A percentile compares a stretch with the other conserved stretches of the same genome.
Conservation (phyloP, 1,284 basidiomycete species). For the Ustilago xerochloae region DNA sequence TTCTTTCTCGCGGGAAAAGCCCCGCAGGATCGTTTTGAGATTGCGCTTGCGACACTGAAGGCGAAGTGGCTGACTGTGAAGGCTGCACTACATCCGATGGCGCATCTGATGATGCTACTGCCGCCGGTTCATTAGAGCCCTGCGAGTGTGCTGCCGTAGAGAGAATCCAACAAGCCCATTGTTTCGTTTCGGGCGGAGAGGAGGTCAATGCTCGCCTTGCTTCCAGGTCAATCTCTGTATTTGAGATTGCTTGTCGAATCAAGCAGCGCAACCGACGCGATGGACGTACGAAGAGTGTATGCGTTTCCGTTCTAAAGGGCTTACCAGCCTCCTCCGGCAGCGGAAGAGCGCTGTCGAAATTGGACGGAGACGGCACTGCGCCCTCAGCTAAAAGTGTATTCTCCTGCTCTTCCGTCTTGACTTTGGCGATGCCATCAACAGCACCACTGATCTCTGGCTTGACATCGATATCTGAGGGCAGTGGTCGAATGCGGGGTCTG, state of each 20-base stretch:
- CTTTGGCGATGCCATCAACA: not conserved
- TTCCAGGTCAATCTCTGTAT: not conserved
- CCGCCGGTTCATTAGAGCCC: not conserved
- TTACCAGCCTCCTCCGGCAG: slow-evolving; percentile 1
- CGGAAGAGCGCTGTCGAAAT: slow-evolving; percentile 9
- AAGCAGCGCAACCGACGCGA: slow-evolving; percentile 24
- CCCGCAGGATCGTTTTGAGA: slow-evolving; percentile 14
- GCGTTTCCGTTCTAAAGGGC: slow-evolving; percentile 21
- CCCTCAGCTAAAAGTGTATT: no score
- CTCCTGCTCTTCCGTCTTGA: slow-evolving; percentile 13
- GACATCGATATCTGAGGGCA: not conserved
- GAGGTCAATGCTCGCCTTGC: not conserved
- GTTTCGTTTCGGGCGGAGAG: not conserved
- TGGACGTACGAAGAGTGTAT: slow-evolving; percentile 30
- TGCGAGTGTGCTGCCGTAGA: slow-evolving; percentile 12
- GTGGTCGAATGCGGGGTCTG: slow-evolving; percentile 5
- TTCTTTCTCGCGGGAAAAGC: slow-evolving; percentile 22
- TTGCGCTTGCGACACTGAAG: not conserved
- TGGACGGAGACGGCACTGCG: not conserved
- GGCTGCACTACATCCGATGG: no score
- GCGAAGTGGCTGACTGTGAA: not conserved
- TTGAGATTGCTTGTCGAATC: slow-evolving; percentile 7
- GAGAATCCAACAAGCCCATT: slow-evolving; percentile 26
- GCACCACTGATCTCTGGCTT: not conserved
- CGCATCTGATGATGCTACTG: no score